Evolutionary conservation across 2,329 filamentous ascomycete genomes (phyloP), one percentile per base, ranked within the genome.

Genomic region (Pezicula radicicola): DNA sequence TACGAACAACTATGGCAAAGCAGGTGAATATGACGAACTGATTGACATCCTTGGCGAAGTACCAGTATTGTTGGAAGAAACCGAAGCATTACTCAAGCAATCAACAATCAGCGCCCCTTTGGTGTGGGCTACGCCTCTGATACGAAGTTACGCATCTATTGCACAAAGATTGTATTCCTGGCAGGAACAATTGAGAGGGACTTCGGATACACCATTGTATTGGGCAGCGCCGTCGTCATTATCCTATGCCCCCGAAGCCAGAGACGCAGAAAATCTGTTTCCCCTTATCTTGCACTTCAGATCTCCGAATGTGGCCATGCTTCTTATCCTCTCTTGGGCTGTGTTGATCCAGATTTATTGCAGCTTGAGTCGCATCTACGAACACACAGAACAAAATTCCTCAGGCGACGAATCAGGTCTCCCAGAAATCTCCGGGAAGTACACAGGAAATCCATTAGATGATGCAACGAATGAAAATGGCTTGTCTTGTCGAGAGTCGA

Each of bases 211-310:
- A 30, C 44, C 18, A 3, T 19, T 27, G 8, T 48, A 48, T 12
- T 36, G 25, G 44, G 46, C 40, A 6, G 30, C 46, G 46, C 46
- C 42, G 27, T 53, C 51, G 21, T 16, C 13, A 5, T 21, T 49
- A 27, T 4, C 49, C 27, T 49, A 53, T 27, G 46, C 51, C n/a
- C 39, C 51, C 12, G 51, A 53, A 41, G 51, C 49, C n/a, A 4
- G 5, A 15, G 49, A 53, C 35, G 16, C 7, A 6, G 49, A 12
- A 19, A 53, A 53, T 4, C 19, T 53, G 28, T 53, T 49, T 27
- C 51, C 51, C n/a, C 49, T 53, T 30, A 35, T 39, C 28, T 40
- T 53, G 16, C 39, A 49, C 37, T 53, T 53, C 19, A 30, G 37
- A 30, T 49, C 51, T n/a, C 19, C 49, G 21, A 18, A 49, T 13